These are phyloP conservation scores for Crocinoboletus sp. DNA, from an alignment of 1,284 basidiomycete genomes.

Conservation along the genomic window DNA sequence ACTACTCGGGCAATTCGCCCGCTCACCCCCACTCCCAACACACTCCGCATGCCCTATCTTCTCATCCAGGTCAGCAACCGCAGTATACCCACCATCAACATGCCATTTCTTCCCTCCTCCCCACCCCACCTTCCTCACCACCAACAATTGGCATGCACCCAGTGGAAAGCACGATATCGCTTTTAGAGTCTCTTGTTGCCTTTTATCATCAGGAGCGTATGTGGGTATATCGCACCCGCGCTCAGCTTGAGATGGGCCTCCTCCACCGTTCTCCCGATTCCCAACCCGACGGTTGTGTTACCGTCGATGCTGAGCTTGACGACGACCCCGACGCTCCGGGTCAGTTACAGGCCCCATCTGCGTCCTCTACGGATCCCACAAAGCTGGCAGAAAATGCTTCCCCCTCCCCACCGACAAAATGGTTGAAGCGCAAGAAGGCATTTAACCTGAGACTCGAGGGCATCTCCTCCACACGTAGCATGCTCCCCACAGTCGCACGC, in stretches of 20 bases:
- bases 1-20: constrained; percentile 23
- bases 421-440: constrained; percentile 43
- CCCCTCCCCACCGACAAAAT: constrained; percentile 34
- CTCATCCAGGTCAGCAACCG: constrained; percentile 21
- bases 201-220: constrained; percentile 66
- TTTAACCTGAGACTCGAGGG: constrained; percentile 46
- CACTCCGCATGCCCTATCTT: constrained; percentile 12
- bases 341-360: constrained; percentile 11
- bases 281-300: constrained; percentile 19
- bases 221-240: constrained; percentile 58
- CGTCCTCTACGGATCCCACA: constrained; percentile 17
- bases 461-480: constrained; percentile 32
- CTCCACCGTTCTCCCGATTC: constrained; percentile 25
- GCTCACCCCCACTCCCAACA: constrained; percentile 16
- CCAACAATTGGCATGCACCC: constrained; percentile 30
- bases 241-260: constrained; percentile 39
- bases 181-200: constrained; percentile 57
- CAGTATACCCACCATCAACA: constrained; percentile 27
- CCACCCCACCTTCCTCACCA: constrained; percentile 46
- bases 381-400: constrained; percentile 22
- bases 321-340: constrained; percentile 13
- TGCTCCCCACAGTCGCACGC: constrained; percentile 18
- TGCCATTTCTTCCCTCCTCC: constrained; percentile 32
- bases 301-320: constrained; percentile 20
- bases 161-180: constrained; percentile 42